Evolutionary conservation across 2,329 filamentous ascomycete genomes (phyloP).

Genomic region (Xylaria polymorpha): DNA sequence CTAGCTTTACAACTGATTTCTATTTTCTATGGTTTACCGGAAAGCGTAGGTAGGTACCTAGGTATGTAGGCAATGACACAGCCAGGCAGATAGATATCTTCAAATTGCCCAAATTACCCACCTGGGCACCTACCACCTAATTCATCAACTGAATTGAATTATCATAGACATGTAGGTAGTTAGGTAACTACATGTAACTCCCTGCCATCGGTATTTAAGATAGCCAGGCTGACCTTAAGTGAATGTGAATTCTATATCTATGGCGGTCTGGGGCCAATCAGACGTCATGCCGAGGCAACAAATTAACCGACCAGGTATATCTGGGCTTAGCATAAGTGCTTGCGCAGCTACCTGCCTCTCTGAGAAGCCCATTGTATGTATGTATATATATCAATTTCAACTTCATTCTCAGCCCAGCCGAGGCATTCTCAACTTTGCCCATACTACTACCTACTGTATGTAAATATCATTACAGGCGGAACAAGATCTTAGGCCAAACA

Average conservation of each 20-base stretch:
- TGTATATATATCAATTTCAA: background rate
- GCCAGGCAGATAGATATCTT: too few species aligned
- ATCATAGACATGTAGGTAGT: background rate
- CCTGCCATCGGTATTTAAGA: too few species aligned
- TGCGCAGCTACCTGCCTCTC: slow-evolving; percentile 6
- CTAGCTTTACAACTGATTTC: too few species aligned
- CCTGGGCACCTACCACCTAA: too few species aligned
- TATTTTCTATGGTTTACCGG: too few species aligned
- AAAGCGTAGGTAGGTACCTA: too few species aligned
- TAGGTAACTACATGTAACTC: background rate
- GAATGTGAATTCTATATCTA: too few species aligned
- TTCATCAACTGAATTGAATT: too few species aligned
- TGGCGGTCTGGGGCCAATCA: slow-evolving; percentile 32
- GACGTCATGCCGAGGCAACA: slow-evolving; percentile 37
- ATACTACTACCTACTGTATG: background rate
- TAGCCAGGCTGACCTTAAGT: too few species aligned
- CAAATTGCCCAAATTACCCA: too few species aligned
- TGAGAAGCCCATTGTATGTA: background rate
- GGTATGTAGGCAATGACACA: too few species aligned
- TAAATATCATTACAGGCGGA: slow-evolving; percentile 1
- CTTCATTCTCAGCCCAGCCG: background rate
- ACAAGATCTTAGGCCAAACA: background rate
- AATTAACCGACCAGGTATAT: background rate
- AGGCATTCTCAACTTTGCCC: background rate
- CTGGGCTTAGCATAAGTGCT: background rate